Evolutionary conservation across 352 stramenopile genomes (phyloP).

Genomic region (Albugo laibachii): DNA sequence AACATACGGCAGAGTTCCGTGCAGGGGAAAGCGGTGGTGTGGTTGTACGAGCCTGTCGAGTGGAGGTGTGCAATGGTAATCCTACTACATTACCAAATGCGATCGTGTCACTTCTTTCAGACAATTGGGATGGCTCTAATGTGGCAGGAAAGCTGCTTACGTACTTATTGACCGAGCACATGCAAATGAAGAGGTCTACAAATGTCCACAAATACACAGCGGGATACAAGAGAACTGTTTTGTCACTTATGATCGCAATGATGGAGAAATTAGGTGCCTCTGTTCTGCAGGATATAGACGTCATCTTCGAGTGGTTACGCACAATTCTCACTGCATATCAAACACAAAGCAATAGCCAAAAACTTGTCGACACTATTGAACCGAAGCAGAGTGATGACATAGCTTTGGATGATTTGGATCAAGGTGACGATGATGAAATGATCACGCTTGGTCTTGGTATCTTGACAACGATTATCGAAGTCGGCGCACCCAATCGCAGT

Average conservation of each 20-base stretch:
- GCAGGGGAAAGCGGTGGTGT: slow-evolving; percentile 40
- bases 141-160: slow-evolving; percentile 62
- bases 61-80: slow-evolving; percentile 14
- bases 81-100: slow-evolving; percentile 14
- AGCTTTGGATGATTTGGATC: not conserved
- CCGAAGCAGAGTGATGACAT: not conserved
- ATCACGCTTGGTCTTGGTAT: slow-evolving; percentile 60
- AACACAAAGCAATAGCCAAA: slow-evolving; percentile 6
- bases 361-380: slow-evolving; percentile 12
- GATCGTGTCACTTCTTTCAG: slow-evolving; percentile 30
- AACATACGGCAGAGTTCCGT: slow-evolving; percentile 14
- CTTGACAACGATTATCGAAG: slow-evolving; percentile 61
- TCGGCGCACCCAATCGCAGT: slow-evolving; percentile 21
- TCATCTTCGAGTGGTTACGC: slow-evolving; percentile 42
- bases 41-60: not conserved
- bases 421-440: slow-evolving; percentile 36
- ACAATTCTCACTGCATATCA: slow-evolving; percentile 50
- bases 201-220: not conserved
- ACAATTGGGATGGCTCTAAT: slow-evolving; percentile 33
- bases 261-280: slow-evolving; percentile 55
- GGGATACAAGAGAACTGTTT: slow-evolving; percentile 16
- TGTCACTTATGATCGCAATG: slow-evolving; percentile 41
- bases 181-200: slow-evolving; percentile 25
- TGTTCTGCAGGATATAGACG: slow-evolving; percentile 40
- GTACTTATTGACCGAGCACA: slow-evolving; percentile 57